Conservation (phyloP, 2,329 filamentous ascomycete species). For the Penicillium sp. region DNA sequence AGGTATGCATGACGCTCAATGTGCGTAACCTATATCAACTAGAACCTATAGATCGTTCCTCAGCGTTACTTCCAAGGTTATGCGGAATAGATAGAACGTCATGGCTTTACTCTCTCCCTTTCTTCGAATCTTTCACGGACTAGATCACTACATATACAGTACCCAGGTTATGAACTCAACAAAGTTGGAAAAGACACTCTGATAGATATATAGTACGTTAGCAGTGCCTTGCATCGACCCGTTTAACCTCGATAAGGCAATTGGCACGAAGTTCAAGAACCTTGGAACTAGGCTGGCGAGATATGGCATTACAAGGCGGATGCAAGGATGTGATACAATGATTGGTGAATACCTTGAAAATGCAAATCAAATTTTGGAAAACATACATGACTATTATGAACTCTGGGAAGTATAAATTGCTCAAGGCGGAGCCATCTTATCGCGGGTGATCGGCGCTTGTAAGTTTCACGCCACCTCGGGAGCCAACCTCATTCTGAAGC, state of each 20-base stretch:
- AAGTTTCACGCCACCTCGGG: conserved; percentile 21
- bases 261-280: neutral
- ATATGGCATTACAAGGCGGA: neutral
- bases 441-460: conserved; percentile 12
- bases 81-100: no score
- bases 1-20: neutral
- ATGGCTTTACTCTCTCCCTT: no score
- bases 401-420: neutral
- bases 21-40: neutral
- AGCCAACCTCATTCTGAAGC: conserved; percentile 13
- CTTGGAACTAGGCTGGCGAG: neutral
- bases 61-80: neutral
- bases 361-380: neutral
- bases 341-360: neutral
- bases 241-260: neutral
- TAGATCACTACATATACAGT: no score
- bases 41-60: neutral
- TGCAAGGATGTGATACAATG: neutral
- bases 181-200: neutral
- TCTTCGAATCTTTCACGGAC: no score
- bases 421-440: conserved; percentile 18
- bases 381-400: neutral
- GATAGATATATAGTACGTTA: no score
- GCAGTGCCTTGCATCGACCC: neutral
- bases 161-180: no score